phyloP scores from a whole-genome alignment of 2,329 filamentous ascomycete species.

The Rhynchosporium graminicola region DNA sequence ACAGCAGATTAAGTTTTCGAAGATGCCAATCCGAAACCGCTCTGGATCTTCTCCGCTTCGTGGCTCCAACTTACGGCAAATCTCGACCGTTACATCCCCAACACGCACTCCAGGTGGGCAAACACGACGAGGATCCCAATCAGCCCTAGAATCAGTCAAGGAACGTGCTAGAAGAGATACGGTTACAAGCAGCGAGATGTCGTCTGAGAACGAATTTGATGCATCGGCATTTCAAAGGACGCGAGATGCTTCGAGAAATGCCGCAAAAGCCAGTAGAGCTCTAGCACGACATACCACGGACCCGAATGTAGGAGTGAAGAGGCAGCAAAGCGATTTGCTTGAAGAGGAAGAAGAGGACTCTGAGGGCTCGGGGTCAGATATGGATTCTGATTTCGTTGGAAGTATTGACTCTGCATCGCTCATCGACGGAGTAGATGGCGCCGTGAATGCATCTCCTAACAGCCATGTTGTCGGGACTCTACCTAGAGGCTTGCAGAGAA shows the following conservation, averaged over 20 bases:
- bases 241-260: conserved; percentile 60
- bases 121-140: conserved; percentile 67
- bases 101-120: conserved; percentile 45
- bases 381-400: conserved; percentile 65
- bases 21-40: conserved; percentile 86
- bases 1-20: conserved; percentile 92
- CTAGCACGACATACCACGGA: conserved; percentile 57
- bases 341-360: conserved; percentile 57
- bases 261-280: conserved; percentile 54
- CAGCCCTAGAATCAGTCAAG: conserved; percentile 68
- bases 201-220: conserved; percentile 79
- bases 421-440: conserved; percentile 63
- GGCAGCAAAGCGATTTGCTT: conserved; percentile 47
- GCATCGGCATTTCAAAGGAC: conserved; percentile 64
- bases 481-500: conserved; percentile 59
- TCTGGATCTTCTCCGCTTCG: conserved; percentile 87
- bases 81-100: conserved; percentile 75
- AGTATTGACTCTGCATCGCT: conserved; percentile 73
- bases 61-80: conserved; percentile 61
- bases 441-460: conserved; percentile 54
- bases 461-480: conserved; percentile 64
- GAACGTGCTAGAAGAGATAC: conserved; percentile 72
- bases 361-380: conserved; percentile 60
- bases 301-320: conserved; percentile 42
- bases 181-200: conserved; percentile 79